Evolutionary conservation across 1,139 yeast species (phyloP), one percentile per base, ranked within the genome.

Genomic region (Blastobotrys capitulatus): DNA sequence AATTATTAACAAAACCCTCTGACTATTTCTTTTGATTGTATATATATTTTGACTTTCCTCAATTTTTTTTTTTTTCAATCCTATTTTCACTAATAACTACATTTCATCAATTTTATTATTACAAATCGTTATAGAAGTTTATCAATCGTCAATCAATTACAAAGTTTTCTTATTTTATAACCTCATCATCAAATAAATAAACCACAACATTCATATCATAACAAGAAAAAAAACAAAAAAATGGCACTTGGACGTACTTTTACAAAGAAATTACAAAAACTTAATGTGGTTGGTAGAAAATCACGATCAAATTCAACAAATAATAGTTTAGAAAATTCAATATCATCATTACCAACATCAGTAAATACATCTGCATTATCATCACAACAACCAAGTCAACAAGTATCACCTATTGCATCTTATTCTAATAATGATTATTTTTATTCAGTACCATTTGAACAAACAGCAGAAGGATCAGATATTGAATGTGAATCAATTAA

Each of bases 161-260:
- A n/a, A n/a, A n/a, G n/a, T n/a, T n/a, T n/a, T n/a, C n/a, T n/a
- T n/a, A n/a, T n/a, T n/a, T n/a, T n/a, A n/a, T n/a, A n/a, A n/a
- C n/a, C n/a, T n/a, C n/a, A n/a, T n/a, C n/a, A n/a, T n/a, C n/a
- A n/a, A n/a, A n/a, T n/a, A n/a, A n/a, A n/a, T n/a, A n/a, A n/a
- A n/a, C n/a, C n/a, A n/a, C n/a, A n/a, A n/a, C n/a, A n/a, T n/a
- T n/a, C n/a, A 9, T 6, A 29, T 12, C 32, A 29, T 12, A 6
- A 10, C 32, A 35, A 7, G 6, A 35, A 5, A 16, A 44, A 41
- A 16, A 10, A 16, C 19, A 39, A 12, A 16, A 18, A 10, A n/a
- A 60, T 60, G 63, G 54, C 62, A 10, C 53, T 60, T 13, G 56
- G 58, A 36, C 51, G 62, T 44, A 53, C 58, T 2, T 50, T 60